Percentiles rank a stretch among this genome's conserved stretches.
These are phyloP conservation scores for Medicago truncatula DNA, from an alignment of 306 rosid species.

Conservation along the genomic window DNA sequence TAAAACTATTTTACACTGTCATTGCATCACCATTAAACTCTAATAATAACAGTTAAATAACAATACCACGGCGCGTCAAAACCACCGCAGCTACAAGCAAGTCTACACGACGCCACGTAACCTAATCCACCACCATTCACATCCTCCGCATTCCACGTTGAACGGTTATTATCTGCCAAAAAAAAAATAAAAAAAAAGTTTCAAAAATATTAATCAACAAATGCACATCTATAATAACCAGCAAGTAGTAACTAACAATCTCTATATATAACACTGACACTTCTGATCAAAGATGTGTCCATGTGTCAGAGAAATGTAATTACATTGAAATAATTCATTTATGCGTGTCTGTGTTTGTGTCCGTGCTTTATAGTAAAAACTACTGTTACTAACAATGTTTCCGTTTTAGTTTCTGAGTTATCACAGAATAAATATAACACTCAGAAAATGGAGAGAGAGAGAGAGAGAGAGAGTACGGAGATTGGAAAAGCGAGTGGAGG, in stretches of 20 bases:
- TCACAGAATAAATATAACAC: not conserved
- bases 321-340: too few species aligned
- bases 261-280: too few species aligned
- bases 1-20: too few species aligned
- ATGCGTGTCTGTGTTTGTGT: too few species aligned
- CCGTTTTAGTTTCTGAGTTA: not conserved
- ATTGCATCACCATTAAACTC: too few species aligned
- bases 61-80: constrained; percentile 65
- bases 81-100: constrained; percentile 54
- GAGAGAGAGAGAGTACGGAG: constrained; percentile 47
- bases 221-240: constrained; percentile 6
- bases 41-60: not conserved
- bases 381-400: not conserved
- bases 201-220: not conserved
- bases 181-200: not conserved
- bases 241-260: not conserved
- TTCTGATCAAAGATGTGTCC: too few species aligned
- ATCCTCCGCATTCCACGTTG: constrained; percentile 79
- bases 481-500: constrained; percentile 50
- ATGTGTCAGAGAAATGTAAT: too few species aligned
- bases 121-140: constrained; percentile 50
- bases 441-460: constrained; percentile 1
- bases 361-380: too few species aligned
- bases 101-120: constrained; percentile 60
- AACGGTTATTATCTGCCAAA: constrained; percentile 63